Evolutionary conservation across 139 green algal genomes (phyloP), one percentile per base, ranked within the genome.

Genomic region (Penium margaritaceum): DNA sequence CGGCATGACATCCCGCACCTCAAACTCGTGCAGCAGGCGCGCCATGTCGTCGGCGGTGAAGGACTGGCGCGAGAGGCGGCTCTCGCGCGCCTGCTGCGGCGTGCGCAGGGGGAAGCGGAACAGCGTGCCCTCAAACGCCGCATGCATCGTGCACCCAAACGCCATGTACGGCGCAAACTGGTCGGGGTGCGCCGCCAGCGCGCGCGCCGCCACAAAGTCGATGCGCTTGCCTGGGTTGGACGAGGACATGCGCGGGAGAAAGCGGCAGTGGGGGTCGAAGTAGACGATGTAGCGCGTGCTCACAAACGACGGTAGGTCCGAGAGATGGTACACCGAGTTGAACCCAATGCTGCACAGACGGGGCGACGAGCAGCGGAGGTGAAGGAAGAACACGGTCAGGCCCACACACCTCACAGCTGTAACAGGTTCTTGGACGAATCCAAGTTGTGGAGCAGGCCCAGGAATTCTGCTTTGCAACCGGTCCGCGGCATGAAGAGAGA

Each of bases 301-400:
- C 3, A 92, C 77, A 66, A 94, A 92, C 33, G 58, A 82, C 21
- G 87, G 87, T 21, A 91, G 38, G 41, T 94, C 89, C 17, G 87
- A 89, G 24, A 94, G 47, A 70, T 92, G 88, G 69, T 94, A 94
- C 51, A 81, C 76, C 27, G 80, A 82, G 67, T 89, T 89, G 79
- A 91, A 91, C 36, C 87, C 89, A 33, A 60, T 60, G 17, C 51
- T 60, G 51, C 30, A 24, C 4, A 6, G 17, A 9, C 24, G 51
- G 24, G 24, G 51, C 5, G 51, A 60, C 12, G 51, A 29, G 51
- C 14, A 24, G 51, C 6, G 51, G 51, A 60, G 51, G 51, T n/a
- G 15, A 24, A 9, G 12, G 15, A 29, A 60, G 51, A 27, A n/a
- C n/a, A n/a, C n/a, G n/a, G n/a, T n/a, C n/a, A n/a, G n/a, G n/a